Evolutionary conservation across 2,329 filamentous ascomycete species (phyloP), one percentile per base, ranked within the genome.

Genomic region (Fusarium avenaceum): DNA sequence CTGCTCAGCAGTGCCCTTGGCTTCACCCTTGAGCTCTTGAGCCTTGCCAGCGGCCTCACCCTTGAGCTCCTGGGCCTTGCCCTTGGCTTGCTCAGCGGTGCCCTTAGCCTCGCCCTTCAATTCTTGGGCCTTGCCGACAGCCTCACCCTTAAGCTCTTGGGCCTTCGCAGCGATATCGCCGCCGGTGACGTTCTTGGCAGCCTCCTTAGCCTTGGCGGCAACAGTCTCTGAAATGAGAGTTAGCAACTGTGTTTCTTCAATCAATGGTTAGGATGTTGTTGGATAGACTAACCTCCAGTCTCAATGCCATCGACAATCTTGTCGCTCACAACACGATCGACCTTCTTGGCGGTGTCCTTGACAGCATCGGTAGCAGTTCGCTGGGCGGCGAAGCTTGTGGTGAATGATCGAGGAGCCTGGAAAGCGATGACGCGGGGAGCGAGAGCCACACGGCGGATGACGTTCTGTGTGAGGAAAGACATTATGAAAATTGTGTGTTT

Each of bases 221-320:
- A 79, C 78, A 22, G 73, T 74, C 44, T 79, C 81, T 83, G 47
- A n/a, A 13, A 4, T 0, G 6, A 28, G 8, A 22, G 64, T 74
- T 40, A 73, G 60, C 30, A 40, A 47, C 19, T 24, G n/a, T 17
- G 14, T 39, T n/a, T 8, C 47, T 17, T 4, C 22, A 17, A 14
- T 20, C 19, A 10, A 3, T 4, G 26, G 19, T 47, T 5, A n/a
- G 6, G 20, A 33, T 15, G 9, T 33, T 26, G 26, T 30, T 48
- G 22, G 14, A 35, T 20, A 38, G 22, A 26, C 85, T 61, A 81
- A 89, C 89, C 77, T 48, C 85, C 84, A 46, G 81, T 79, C 69
- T 90, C 82, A 74, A 91, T 88, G 17, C 86, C 87, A 39, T 87
- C 85, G 28, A 89, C 85, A 19, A 90, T 74, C 75, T 88, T 89